Base-by-base conservation (phyloP, 2,329 filamentous ascomycete genomes). In the Aspergillus sclerotialis region DNA sequence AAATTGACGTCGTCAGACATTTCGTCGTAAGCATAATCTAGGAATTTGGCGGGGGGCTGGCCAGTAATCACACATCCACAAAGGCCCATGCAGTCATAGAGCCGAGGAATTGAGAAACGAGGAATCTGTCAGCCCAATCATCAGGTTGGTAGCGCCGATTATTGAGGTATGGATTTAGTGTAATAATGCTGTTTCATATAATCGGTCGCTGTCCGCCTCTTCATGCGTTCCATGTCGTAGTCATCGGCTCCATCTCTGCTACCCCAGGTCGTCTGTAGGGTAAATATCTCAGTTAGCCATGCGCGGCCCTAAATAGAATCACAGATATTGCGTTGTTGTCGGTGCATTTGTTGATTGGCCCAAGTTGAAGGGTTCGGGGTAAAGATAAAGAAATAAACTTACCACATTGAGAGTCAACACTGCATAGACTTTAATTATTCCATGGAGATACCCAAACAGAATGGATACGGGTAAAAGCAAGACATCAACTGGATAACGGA, bases 361-460 rank as follows among this genome's bases (percentile, higher is more conserved):
- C n/a, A n/a, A n/a, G n/a, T n/a, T n/a, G n/a, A n/a, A n/a, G n/a
- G n/a, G n/a, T n/a, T n/a, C n/a, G n/a, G n/a, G n/a, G n/a, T 38
- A 33, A 23, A 26, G 28, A 18, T 28, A 12, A 23, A 21, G 19
- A 36, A 31, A 24, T 24, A 26, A 30, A 69, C 81, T 64, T 75
- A 93, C 87, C 77, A 84, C 82, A 55, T 83, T 81, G 48, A 89
- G 76, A 38, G 89, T 94, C 46, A 82, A 70, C 42, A 89, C 72
- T 26, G 90, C 88, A 55, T 90, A 90, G 43, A 94, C 71, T 70
- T 95, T 95, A 71, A 96, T 89, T 42, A 88, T 63, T 41, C 89
- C 87, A 60, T 96, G 90, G 51, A 93, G 84, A 64, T 92, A 95
- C 32, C 90, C 90, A 63, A 95, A 96, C 10, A 87, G 43, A 49